Evolutionary conservation across 2,329 filamentous ascomycete genomes (phyloP).

Genomic region (Colletotrichum costaricense): DNA sequence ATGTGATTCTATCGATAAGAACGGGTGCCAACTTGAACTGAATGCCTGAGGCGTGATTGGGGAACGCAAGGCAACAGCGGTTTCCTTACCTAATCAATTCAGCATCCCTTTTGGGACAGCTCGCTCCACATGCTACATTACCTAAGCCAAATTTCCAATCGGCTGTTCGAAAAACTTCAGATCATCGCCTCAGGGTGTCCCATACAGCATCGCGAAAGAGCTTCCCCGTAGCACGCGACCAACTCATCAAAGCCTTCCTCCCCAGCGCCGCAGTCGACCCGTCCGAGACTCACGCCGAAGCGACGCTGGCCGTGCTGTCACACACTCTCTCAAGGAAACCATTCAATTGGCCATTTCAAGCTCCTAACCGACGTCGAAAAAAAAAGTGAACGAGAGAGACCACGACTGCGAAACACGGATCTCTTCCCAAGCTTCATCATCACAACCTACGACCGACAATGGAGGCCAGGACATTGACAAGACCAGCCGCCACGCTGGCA

Average conservation of each 20-base stretch:
- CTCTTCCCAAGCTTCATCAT: neutral
- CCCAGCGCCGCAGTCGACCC: neutral
- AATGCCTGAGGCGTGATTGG: neutral
- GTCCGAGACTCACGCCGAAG: neutral
- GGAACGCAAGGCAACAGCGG: neutral
- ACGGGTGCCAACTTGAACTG: rapidly evolving
- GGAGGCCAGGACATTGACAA: conserved; percentile 38
- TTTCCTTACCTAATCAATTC: neutral
- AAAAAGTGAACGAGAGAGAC: neutral
- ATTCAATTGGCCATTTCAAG: conserved; percentile 3
- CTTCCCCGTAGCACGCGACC: conserved; percentile 13
- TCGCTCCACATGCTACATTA: conserved; percentile 11
- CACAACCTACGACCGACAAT: conserved; percentile 2
- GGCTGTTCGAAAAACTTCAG: conserved; percentile 31
- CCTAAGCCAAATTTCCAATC: conserved; percentile 28
- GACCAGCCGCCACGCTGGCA: conserved; percentile 49
- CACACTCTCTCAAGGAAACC: neutral
- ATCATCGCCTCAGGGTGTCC: conserved; percentile 19
- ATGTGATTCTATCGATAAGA: neutral
- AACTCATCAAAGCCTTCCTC: neutral
- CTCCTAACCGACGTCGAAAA: neutral
- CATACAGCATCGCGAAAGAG: neutral
- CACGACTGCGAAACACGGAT: too few species aligned
- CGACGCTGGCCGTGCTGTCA: conserved; percentile 30
- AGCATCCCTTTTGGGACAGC: conserved; percentile 18